Base-by-base conservation (phyloP, 352 stramenopile genomes). In the Plasmopara halstedii region DNA sequence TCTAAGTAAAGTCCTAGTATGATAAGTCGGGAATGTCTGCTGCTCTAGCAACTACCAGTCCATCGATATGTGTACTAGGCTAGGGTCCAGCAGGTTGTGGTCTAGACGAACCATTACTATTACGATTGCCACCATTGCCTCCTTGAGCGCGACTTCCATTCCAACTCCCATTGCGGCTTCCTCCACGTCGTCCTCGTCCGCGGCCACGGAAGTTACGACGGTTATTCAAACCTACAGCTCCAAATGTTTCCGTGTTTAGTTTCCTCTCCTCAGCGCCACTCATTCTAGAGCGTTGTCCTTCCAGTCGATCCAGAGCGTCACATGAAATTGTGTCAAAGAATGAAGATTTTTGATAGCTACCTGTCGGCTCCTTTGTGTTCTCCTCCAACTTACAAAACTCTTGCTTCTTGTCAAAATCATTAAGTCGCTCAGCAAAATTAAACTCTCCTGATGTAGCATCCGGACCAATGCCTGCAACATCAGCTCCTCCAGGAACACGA, bases 321-420 rank as follows among this genome's bases (percentile, higher is more conserved):
- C 83, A 95, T 35, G 82, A 94, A 42, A 95, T 92, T 31, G 85
- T 88, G 56, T 95, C 83, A 42, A 95, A 95, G 65, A 95, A 95
- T 19, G 77, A 91, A 23, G 74, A 87, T 42, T 95, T 94, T 49
- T 92, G 80, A 61, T 95, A 94, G 42, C 72, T 82, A 4, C 71
- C 76, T 38, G 71, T 85, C 19, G 56, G 47, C 42, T 83, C 69
- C 34, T 50, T 56, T 13, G 45, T 34, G 33, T 64, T 53, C 17
- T 70, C 52, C 26, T 65, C 63, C 4, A 91, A 42, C 61, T 91
- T 91, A 23, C 62, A 75, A 49, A 83, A 88, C 53, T 91, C 76
- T 27, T 84, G 53, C 40, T 88, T 70, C 57, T 91, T 91, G 62
- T 88, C 60, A 51, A 91, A 91, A 38, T 74, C 74, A 23, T 46